Evolutionary conservation across 495 filamentous ascomycete genomes (phyloP), one percentile per base, ranked within the genome.

Genomic region (Daldinia loculata): DNA sequence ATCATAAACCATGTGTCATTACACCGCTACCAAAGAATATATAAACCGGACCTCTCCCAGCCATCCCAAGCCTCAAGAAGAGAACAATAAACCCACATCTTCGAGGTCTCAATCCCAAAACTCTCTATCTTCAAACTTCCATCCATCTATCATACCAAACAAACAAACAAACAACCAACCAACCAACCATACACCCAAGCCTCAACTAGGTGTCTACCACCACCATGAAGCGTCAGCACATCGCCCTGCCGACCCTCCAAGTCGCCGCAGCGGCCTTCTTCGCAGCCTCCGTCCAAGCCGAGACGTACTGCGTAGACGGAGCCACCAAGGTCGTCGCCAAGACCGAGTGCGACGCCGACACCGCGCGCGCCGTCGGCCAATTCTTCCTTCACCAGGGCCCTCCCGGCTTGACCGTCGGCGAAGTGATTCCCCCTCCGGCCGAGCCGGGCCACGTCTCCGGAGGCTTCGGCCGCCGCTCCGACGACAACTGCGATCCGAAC

Each of bases 211-310:
- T 9, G 30, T 32, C 27, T 11, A 50, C 15, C 41, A 24, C 17
- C 59, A 61, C 0, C 41, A 61, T 61, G 45, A 61, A 50, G 39
- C 59, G 19, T 5, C 43, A 59, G 38, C 12, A 61, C 27, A 52
- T 61, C 59, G 30, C 43, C 17, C 41, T 51, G 0, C 43, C 59
- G 0, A 45, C 43, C 19, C 43, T 61, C 1, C 59, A 61, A 24
- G 4, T 61, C 59, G 43, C 59, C 6, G 45, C 59, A 2, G 59
- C 45, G 2, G 59, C 59, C 11, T 61, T 55, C 27, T 36, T 63
- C 55, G 19, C 55, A 4, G 32, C 55, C 5, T n/a, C 29, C n/a
- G 55, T 34, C 9, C 30, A 24, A 39, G 30, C 55, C 32, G 32
- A 56, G n/a, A 38, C 30, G 3, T 57, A 57, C 55, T 57, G 55